Base-by-base conservation (phyloP, 257 asterid genomes). In the Buddleja alternifolia region DNA sequence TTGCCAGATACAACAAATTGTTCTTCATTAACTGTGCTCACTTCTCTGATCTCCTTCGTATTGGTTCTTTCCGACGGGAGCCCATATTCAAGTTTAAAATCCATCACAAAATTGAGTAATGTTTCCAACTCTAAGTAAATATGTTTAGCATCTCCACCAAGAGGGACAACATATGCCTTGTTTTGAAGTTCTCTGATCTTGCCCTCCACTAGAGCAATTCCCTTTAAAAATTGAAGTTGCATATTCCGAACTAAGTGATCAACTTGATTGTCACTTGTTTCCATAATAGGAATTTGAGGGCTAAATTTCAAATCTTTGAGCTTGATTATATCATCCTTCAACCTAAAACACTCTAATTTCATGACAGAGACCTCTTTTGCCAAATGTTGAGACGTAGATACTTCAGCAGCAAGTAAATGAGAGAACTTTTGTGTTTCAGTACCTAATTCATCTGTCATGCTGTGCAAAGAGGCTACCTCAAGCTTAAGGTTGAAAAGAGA, bases 391-490 rank as follows among this genome's bases (percentile, higher is more conserved):
- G 86, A 56, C 41, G 97, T 81, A 44, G 95, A 81, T 62, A 77
- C 67, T 85, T 94, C 97, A 17, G 95, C 63, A 21, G 75, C 73
- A 74, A 94, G 86, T 34, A 77, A 67, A 36, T 66, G 78, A 7
- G 93, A 79, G 29, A 86, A 72, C 57, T 83, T 89, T 4, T 72
- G 88, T 3, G 93, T 83, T 78, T 91, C 96, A 40, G 77, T 58
- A 56, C 96, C 89, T 55, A 87, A 65, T 70, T 87, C 92, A 73
- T 89, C 86, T 16, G 96, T 87, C 60, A 87, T 76, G 65, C 81
- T 80, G 78, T 89, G 97, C 84, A 91, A 77, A 39, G 96, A 79
- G 81, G 69, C 78, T 29, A 94, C 88, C 79, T 94, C 99, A 39
- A 87, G 72, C 87, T 91, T 89, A 63, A 94, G 90, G 77, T 84